Conservation (phyloP, 768 basidiomycete species). For the Hygrophoropsis aurantiaca region DNA sequence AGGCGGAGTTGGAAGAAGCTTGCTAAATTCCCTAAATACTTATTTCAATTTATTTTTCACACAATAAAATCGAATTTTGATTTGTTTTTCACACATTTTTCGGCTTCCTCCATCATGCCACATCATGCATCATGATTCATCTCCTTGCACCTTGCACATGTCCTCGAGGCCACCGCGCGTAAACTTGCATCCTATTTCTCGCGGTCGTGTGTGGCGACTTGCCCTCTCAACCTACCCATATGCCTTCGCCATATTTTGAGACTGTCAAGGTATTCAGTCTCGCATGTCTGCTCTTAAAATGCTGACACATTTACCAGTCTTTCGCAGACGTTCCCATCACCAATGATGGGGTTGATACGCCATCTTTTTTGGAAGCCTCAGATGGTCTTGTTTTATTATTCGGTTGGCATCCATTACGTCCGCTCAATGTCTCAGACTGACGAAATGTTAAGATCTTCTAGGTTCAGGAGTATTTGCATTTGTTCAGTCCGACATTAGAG, state of each 20-base stretch:
- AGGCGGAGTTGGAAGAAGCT: too few relatives aligned
- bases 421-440: slow-evolving; percentile 5
- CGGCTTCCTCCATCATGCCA: too few relatives aligned
- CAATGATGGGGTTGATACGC: slow-evolving; percentile 77
- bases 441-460: slow-evolving; percentile 51
- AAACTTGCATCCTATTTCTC: slow-evolving; percentile 6
- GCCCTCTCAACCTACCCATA: slow-evolving; percentile 12
- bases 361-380: slow-evolving; percentile 80
- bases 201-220: slow-evolving; percentile 1
- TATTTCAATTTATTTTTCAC: too few relatives aligned
- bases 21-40: too few relatives aligned
- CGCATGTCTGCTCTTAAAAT: not conserved
- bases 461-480: slow-evolving; percentile 72
- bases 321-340: slow-evolving; percentile 82
- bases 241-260: slow-evolving; percentile 58
- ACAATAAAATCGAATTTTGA: too few relatives aligned
- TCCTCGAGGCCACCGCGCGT: slow-evolving; percentile 28
- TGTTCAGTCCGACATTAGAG: slow-evolving; percentile 68
- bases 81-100: too few relatives aligned
- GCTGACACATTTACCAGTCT: slow-evolving; percentile 49
- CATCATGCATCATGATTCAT: too few relatives aligned
- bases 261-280: slow-evolving; percentile 54
- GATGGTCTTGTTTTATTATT: slow-evolving; percentile 81
- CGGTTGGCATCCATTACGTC: slow-evolving; percentile 41
- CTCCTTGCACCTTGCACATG: slow-evolving; percentile 12